Evolutionary conservation across 768 basidiomycete genomes (phyloP).

Genomic region (Kwoniella europaea): DNA sequence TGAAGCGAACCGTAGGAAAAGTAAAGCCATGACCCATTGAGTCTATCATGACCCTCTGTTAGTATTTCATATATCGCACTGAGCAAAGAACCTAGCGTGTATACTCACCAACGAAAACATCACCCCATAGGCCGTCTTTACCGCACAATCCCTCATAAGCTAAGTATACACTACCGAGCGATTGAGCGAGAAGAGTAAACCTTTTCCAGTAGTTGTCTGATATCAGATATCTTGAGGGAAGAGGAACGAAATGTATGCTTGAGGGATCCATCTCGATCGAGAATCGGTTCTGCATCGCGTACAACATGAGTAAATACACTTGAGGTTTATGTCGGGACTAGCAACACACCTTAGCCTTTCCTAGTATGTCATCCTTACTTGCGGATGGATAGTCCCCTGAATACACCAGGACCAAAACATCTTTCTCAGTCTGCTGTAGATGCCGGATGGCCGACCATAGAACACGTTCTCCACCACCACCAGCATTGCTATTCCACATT

Average conservation of each 20-base stretch:
- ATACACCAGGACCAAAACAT: slow-evolving; percentile 76
- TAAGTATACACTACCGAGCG: slow-evolving; percentile 80
- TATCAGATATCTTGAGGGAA: slow-evolving; percentile 71
- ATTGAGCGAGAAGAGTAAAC: slow-evolving; percentile 93
- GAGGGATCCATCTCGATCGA: slow-evolving; percentile 72
- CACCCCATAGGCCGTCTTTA: slow-evolving; percentile 71
- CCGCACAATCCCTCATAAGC: slow-evolving; percentile 76
- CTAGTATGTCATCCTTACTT: slow-evolving; percentile 77
- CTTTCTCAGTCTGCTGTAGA: slow-evolving; percentile 63
- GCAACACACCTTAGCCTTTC: slow-evolving; percentile 72
- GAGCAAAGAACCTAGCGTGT: neutral
- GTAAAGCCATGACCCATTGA: slow-evolving; percentile 99
- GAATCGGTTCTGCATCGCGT: slow-evolving; percentile 69
- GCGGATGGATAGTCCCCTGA: slow-evolving; percentile 78
- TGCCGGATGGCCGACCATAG: slow-evolving; percentile 86
- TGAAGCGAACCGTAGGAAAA: slow-evolving; percentile 72
- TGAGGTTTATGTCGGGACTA: neutral
- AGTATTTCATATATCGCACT: neutral
- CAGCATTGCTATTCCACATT: slow-evolving; percentile 73
- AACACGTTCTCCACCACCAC: slow-evolving; percentile 95
- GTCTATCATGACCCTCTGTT: slow-evolving; percentile 63
- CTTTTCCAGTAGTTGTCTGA: slow-evolving; percentile 81
- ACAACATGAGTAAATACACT: neutral
- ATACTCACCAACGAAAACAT: slow-evolving; percentile 81
- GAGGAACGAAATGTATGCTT: slow-evolving; percentile 79